Evolutionary conservation across 2,329 filamentous ascomycete genomes (phyloP).

Genomic region (Zymoseptoria crescenta): DNA sequence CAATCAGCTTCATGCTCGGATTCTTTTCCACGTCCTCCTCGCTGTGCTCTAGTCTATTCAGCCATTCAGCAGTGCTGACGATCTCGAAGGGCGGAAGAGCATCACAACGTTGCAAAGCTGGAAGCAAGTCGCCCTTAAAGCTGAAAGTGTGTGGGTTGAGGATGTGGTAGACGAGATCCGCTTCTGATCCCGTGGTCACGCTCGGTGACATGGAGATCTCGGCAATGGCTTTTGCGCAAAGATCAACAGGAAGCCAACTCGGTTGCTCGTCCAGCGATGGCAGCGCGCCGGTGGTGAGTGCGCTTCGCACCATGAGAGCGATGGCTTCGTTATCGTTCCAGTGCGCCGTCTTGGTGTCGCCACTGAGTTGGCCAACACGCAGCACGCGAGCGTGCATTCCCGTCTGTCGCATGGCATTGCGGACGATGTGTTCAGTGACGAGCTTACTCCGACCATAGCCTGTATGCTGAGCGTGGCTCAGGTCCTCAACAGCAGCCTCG

Average conservation of each 20-base stretch:
- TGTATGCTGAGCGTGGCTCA: conserved; percentile 17
- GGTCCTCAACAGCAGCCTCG: conserved; percentile 25
- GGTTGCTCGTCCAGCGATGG: conserved; percentile 33
- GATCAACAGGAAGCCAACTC: conserved; percentile 42
- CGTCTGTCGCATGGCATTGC: conserved; percentile 24
- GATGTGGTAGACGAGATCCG: conserved; percentile 29
- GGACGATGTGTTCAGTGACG: conserved; percentile 28
- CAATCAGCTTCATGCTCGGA: conserved; percentile 25
- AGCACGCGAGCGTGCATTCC: conserved; percentile 20
- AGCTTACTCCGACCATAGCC: conserved; percentile 36
- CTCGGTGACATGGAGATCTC: conserved; percentile 6
- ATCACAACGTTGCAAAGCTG: conserved; percentile 11
- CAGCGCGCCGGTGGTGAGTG: conserved; percentile 30
- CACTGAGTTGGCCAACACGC: conserved; percentile 25
- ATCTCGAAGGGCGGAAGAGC: conserved; percentile 18
- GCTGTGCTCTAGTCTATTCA: conserved; percentile 11
- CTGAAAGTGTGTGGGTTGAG: conserved; percentile 22
- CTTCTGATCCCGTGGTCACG: conserved; percentile 1
- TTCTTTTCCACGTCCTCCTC: conserved; percentile 16
- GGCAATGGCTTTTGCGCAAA: conserved; percentile 26
- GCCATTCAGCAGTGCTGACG: conserved; percentile 11
- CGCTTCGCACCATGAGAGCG: conserved; percentile 36
- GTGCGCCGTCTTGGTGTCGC: conserved; percentile 18
- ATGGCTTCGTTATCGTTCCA: conserved; percentile 41
- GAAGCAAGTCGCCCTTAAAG: conserved; percentile 19